Base-by-base conservation (phyloP, 1,284 basidiomycete genomes). In the Phellopilus nigrolimitatus region DNA sequence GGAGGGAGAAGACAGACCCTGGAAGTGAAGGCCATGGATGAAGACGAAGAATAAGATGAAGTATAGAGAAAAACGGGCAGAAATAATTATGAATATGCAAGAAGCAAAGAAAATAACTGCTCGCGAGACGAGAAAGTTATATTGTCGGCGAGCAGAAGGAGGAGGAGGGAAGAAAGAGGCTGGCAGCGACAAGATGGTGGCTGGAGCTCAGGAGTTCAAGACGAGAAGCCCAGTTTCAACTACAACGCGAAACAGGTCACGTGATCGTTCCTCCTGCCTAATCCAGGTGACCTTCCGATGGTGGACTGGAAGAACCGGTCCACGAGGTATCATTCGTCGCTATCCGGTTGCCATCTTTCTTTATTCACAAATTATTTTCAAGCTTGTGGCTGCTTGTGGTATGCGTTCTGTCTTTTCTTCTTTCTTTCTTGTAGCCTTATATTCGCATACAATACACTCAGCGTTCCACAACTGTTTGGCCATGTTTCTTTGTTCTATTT, bases 31-130 rank as follows among this genome's bases (percentile, higher is more conserved):
- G 53, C 47, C 53, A 54, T 54, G 44, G 24, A 7, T 4, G 22
- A 37, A 30, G 28, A 34, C 31, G 12, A n/a, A n/a, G 17, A 28
- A 13, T 36, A 30, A 22, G n/a, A n/a, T 47, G 51, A 53, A 48
- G 33, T 44, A 41, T 30, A 37, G n/a, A 40, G 24, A 49, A 37
- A 36, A 13, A 34, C 41, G 22, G 43, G 28, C 33, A 48, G 36
- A 43, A 49, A 55, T 52, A 51, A 24, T 33, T 40, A 27, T 15
- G 36, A 60, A 56, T 62, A 66, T 66, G 62, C 66, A 66, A 54
- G 62, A 61, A 57, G 55, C 59, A 55, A 57, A 60, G 53, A 57
- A 45, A 57, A 55, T 54, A 55, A 47, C 53, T 57, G 45, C 56
- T 56, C 47, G n/a, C n/a, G n/a, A n/a, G n/a, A n/a, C n/a, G n/a